Evolutionary conservation across 306 rosid genomes (phyloP).

Genomic region (Oxytropis ochrocephala): DNA sequence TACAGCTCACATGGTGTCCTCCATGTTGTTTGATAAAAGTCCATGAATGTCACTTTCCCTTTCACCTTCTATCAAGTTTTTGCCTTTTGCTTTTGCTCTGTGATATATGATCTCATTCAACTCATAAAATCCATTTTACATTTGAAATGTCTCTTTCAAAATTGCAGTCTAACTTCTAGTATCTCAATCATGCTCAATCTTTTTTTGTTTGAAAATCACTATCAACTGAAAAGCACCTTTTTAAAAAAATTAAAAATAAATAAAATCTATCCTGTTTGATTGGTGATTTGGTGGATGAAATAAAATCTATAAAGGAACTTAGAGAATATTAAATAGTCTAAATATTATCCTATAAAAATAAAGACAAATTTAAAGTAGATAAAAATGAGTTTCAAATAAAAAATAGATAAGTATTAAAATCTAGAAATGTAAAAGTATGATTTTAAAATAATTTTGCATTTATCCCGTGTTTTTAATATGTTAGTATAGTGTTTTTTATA

Average conservation of each 20-base stretch:
- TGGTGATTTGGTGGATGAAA: slow-evolving; percentile 23
- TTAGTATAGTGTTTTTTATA: too few species aligned
- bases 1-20: slow-evolving; percentile 29
- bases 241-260: not conserved
- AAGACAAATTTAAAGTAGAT: too few species aligned
- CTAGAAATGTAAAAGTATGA: too few species aligned
- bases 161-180: slow-evolving; percentile 48
- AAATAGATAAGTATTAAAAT: too few species aligned
- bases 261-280: slow-evolving; percentile 29
- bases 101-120: slow-evolving; percentile 19
- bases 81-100: slow-evolving; percentile 15
- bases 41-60: slow-evolving; percentile 38
- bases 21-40: slow-evolving; percentile 29
- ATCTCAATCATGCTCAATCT: slow-evolving; percentile 37
- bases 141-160: slow-evolving; percentile 36
- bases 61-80: slow-evolving; percentile 17
- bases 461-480: too few species aligned
- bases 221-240: slow-evolving; percentile 21
- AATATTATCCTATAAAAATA: too few species aligned
- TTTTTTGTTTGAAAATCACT: slow-evolving; percentile 28
- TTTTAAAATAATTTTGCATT: too few species aligned
- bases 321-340: too few species aligned
- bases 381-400: too few species aligned
- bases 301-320: too few species aligned
- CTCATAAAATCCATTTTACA: slow-evolving; percentile 26